Conservation (phyloP, 805 yeast species). For the Kluyveromyces nonfermentans region DNA sequence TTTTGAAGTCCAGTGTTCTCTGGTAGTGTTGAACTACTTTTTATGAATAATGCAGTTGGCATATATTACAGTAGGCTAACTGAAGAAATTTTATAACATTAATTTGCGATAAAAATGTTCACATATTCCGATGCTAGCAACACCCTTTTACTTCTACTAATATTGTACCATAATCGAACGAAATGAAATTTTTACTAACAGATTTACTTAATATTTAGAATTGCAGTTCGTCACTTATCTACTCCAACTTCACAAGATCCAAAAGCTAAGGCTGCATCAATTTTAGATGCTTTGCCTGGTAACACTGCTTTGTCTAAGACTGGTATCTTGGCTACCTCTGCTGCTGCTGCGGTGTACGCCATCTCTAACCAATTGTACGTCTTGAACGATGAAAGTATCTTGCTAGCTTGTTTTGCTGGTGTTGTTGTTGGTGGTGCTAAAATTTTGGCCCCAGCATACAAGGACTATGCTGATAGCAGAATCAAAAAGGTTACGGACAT, state of each 20-base stretch:
- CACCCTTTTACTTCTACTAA: too few relatives aligned
- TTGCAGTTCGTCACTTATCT: conserved; percentile 59
- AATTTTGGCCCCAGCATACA: conserved; percentile 88
- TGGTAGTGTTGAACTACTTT: too few relatives aligned
- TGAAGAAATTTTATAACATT: too few relatives aligned
- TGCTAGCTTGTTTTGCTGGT: conserved; percentile 71
- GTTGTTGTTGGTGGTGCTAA: conserved; percentile 71
- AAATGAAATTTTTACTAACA: conserved; percentile 2
- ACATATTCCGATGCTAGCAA: too few relatives aligned
- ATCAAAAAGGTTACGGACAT: conserved; percentile 70
- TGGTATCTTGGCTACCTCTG: conserved; percentile 86
- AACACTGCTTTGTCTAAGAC: conserved; percentile 81
- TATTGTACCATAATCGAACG: too few relatives aligned
- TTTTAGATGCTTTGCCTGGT: conserved; percentile 91
- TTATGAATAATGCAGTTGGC: too few relatives aligned
- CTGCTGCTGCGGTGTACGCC: conserved; percentile 92
- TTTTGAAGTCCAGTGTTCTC: too few relatives aligned
- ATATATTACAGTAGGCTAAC: too few relatives aligned
- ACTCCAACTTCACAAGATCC: conserved; percentile 51
- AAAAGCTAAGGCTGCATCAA: conserved; percentile 80
- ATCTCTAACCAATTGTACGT: conserved; percentile 89
- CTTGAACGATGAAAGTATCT: conserved; percentile 86
- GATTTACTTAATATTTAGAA: conserved; percentile 20
- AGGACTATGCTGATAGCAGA: conserved; percentile 86
- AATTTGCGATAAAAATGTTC: too few relatives aligned